Percentiles rank a stretch among this genome's conserved stretches.
Conservation (phyloP, 2,329 filamentous ascomycete genomes). For the Colletotrichum sp. region DNA sequence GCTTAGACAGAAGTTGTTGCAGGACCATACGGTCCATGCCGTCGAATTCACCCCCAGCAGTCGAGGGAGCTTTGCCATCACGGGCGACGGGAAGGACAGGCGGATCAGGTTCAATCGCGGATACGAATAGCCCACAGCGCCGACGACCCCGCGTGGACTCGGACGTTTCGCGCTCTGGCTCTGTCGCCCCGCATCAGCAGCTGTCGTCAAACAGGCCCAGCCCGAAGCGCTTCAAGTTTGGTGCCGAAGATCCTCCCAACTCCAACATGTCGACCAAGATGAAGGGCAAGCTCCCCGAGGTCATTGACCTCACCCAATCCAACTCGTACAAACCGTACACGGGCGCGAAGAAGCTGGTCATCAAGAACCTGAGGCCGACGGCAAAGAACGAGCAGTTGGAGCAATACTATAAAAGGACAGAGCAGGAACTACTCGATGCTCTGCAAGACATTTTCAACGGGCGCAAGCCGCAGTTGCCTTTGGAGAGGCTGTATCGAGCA, state of each 20-base stretch:
- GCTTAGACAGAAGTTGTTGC: conserved; percentile 23
- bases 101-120: conserved; percentile 19
- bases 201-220: conserved; percentile 12
- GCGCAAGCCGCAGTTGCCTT: conserved; percentile 68
- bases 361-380: conserved; percentile 85
- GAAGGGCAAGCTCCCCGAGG: conserved; percentile 44
- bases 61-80: conserved; percentile 23
- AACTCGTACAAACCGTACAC: conserved; percentile 71
- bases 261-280: conserved; percentile 31
- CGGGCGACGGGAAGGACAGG: conserved; percentile 20
- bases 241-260: background rate
- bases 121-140: conserved; percentile 37
- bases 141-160: conserved; percentile 42
- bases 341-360: conserved; percentile 85
- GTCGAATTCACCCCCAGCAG: conserved; percentile 21
- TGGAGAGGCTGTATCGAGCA: conserved; percentile 87
- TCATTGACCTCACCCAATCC: conserved; percentile 36
- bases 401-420: conserved; percentile 78
- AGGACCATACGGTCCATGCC: conserved; percentile 22
- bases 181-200: conserved; percentile 22
- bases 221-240: conserved; percentile 22
- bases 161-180: conserved; percentile 31
- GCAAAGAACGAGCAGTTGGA: conserved; percentile 66
- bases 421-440: conserved; percentile 75
- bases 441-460: conserved; percentile 75